Evolutionary conservation across 495 filamentous ascomycete genomes (phyloP).

Genomic region (Melanomma pulvis-pyrius): DNA sequence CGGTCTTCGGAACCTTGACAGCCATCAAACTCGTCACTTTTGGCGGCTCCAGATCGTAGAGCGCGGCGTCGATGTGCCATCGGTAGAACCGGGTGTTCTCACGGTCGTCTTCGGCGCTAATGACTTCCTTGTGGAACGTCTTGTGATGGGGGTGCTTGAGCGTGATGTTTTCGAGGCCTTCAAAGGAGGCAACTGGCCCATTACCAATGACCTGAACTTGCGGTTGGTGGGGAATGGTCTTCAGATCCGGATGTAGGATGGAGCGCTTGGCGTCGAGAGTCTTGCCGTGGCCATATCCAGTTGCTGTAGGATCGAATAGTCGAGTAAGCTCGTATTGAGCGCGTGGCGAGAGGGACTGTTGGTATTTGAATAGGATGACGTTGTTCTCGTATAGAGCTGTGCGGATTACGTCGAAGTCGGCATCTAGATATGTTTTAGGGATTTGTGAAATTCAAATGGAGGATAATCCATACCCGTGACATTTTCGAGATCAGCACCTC

Average conservation of each 20-base stretch:
- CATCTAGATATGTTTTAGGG: slow-evolving; percentile 47
- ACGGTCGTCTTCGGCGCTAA: slow-evolving; percentile 65
- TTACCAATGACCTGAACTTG: slow-evolving; percentile 81
- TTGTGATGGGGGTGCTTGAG: slow-evolving; percentile 75
- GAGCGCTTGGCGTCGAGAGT: slow-evolving; percentile 67
- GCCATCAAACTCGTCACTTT: slow-evolving; percentile 70
- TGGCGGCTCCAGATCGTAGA: slow-evolving; percentile 72
- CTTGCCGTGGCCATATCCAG: slow-evolving; percentile 72
- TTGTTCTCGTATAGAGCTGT: slow-evolving; percentile 63
- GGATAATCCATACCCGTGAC: slow-evolving; percentile 11
- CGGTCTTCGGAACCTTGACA: slow-evolving; percentile 65
- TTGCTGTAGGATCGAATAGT: slow-evolving; percentile 66
- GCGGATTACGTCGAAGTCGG: slow-evolving; percentile 61
- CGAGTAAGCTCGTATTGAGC: slow-evolving; percentile 72
- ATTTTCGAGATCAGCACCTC: slow-evolving; percentile 26
- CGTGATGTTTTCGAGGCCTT: slow-evolving; percentile 66
- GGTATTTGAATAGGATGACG: slow-evolving; percentile 70
- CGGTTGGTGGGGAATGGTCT: slow-evolving; percentile 76
- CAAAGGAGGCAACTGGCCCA: slow-evolving; percentile 64
- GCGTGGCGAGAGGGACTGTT: slow-evolving; percentile 60
- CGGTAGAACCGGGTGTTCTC: slow-evolving; percentile 73
- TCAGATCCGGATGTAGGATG: slow-evolving; percentile 75
- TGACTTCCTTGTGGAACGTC: slow-evolving; percentile 67
- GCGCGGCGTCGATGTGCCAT: slow-evolving; percentile 78
- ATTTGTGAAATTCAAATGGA: background rate